Base-by-base conservation (phyloP, 805 yeast species). In the Nakazawaea wyomingensis region DNA sequence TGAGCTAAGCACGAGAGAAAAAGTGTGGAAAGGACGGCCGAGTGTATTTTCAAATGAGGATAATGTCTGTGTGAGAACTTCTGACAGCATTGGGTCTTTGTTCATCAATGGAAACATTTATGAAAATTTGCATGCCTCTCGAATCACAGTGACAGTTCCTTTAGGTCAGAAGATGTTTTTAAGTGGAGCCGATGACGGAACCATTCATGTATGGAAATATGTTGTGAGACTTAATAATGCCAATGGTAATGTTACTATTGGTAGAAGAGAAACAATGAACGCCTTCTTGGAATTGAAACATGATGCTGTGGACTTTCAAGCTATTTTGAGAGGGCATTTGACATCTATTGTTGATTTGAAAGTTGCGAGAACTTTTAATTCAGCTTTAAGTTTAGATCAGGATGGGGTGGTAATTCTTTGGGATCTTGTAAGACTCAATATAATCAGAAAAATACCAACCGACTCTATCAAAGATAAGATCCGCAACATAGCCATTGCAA, bases 331-430 rank as follows among this genome's bases (percentile, higher is more conserved):
- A 40, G 87, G 88, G 0, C 95, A 85, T 59, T 54, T 70, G 1
- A 46, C 64, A 5, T 56, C 64, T 0, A 66, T 85, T 3, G 61
- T 53, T 13, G 65, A 67, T n/a, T 54, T 87, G 20, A 61, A 64
- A 30, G 66, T 69, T 26, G 72, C 81, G 20, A 62, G 69, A 6
- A 72, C 77, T 33, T 82, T 69, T 54, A 78, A 81, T 41, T 56
- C 72, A 3, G 64, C 82, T 8, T 47, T 82, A 10, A 74, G 82
- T 47, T 57, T 76, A 19, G 88, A 83, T 54, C 51, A 43, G 0
- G 62, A 56, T 7, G 91, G 95, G 1, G 57, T 57, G 2, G 74
- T 79, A 2, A 69, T 70, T 16, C 48, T 80, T 4, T 86, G 95
- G 91, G 87, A 86, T 52, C 50, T 78, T 31, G 69, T 78, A 2